These are phyloP conservation scores for Lophiotrema nucula DNA, from an alignment of 495 filamentous ascomycete genomes.

Conservation along the genomic window DNA sequence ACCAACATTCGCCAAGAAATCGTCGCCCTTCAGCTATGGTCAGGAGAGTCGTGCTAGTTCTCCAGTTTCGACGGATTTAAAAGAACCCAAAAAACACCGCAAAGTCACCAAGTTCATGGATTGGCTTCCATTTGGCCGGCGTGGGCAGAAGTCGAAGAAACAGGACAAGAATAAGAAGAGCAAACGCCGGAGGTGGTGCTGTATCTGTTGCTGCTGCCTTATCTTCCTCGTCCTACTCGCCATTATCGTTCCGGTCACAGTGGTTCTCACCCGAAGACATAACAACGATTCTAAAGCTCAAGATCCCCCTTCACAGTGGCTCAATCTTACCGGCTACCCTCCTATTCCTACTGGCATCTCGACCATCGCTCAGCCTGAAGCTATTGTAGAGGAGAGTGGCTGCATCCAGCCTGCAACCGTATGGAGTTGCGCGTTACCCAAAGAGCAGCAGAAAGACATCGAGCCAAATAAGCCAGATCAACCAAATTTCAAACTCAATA, in stretches of 20 bases:
- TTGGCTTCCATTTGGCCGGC: background rate
- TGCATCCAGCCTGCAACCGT: constrained; percentile 68
- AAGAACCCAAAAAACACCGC: constrained; percentile 12
- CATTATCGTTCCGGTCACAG: constrained; percentile 24
- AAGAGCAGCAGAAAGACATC: constrained; percentile 63
- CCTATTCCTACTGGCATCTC: constrained; percentile 79
- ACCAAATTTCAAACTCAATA: constrained; percentile 76
- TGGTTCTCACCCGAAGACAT: constrained; percentile 23
- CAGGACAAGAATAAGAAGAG: constrained; percentile 41
- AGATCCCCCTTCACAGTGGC: constrained; percentile 53
- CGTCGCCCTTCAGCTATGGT: constrained; percentile 1
- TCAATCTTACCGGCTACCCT: constrained; percentile 82
- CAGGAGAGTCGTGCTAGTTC: constrained; percentile 13
- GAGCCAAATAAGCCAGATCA: constrained; percentile 60
- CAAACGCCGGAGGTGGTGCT: constrained; percentile 17
- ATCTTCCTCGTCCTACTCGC: constrained; percentile 29
- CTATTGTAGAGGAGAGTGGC: constrained; percentile 54
- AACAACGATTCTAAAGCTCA: background rate
- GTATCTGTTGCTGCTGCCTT: constrained; percentile 30
- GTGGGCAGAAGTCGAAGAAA: background rate
- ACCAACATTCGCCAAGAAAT: constrained; percentile 11
- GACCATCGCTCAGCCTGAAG: constrained; percentile 67
- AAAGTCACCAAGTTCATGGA: constrained; percentile 19
- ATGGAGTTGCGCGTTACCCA: constrained; percentile 82
- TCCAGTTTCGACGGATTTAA: constrained; percentile 11